Evolutionary conservation across 2,329 filamentous ascomycete species (phyloP).

Genomic region (Metarhizium rileyi): DNA sequence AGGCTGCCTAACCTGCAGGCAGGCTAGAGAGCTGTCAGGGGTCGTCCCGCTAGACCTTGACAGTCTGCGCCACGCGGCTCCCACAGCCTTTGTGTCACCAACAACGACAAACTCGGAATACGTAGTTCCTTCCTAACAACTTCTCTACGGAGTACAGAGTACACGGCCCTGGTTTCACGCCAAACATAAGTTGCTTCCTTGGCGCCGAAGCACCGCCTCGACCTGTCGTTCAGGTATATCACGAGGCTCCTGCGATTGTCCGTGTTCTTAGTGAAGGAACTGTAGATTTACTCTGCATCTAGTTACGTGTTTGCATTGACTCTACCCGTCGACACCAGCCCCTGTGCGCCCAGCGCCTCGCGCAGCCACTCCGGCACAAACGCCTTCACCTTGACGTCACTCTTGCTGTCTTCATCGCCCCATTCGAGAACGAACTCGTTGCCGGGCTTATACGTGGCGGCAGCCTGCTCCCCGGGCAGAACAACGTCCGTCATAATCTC

Average conservation of each 20-base stretch:
- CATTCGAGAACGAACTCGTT: conserved; percentile 53
- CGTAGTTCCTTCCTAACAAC: too few relatives aligned
- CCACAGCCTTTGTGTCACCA: too few relatives aligned
- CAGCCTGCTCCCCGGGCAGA: conserved; percentile 57
- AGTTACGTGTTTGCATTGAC: not conserved
- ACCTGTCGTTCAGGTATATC: not conserved
- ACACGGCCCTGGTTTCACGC: too few relatives aligned
- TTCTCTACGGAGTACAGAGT: too few relatives aligned
- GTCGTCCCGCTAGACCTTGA: too few relatives aligned
- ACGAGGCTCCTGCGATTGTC: not conserved
- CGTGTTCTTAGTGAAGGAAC: not conserved
- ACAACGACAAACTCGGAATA: too few relatives aligned
- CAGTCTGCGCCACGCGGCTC: too few relatives aligned
- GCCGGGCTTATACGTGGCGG: conserved; percentile 49
- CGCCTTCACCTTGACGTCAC: conserved; percentile 54
- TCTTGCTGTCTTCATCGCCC: conserved; percentile 31
- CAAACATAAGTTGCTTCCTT: too few relatives aligned
- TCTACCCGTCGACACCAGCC: conserved; percentile 8
- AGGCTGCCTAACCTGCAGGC: not conserved
- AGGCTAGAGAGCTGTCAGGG: not conserved
- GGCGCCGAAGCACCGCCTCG: too few relatives aligned
- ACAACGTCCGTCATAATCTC: conserved; percentile 81
- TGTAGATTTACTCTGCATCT: not conserved
- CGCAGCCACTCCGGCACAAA: conserved; percentile 74
- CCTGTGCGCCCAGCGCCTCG: conserved; percentile 24